Percentiles rank a stretch among this genome's conserved stretches.
Conservation (phyloP, 1,284 basidiomycete genomes). For the Puccinia sorghi region DNA sequence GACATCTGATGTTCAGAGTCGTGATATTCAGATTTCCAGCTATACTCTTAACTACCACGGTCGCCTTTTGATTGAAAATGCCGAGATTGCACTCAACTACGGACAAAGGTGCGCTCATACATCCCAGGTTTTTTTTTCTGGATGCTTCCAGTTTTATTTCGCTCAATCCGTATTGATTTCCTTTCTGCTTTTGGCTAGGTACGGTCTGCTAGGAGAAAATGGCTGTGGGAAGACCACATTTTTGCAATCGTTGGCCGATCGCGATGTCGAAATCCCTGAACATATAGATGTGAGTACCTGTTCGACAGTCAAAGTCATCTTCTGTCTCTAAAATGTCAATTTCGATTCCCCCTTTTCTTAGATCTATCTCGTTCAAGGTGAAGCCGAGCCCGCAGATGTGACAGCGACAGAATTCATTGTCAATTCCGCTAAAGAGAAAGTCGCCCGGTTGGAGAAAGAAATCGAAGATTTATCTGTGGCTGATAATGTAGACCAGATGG, state of each 20-base stretch:
- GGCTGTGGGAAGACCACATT: constrained; percentile 88
- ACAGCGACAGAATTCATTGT: constrained; percentile 97
- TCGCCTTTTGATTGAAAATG: constrained; percentile 84
- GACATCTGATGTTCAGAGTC: constrained; percentile 83
- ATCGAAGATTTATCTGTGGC: constrained; percentile 91
- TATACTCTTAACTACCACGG: constrained; percentile 98
- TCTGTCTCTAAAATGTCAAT: constrained; percentile 4
- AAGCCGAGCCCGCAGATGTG: constrained; percentile 92
- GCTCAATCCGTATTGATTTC: not conserved
- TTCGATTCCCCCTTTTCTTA: constrained; percentile 52
- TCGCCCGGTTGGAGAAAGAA: constrained; percentile 88
- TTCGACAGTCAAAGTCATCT: not conserved
- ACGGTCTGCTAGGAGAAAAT: constrained; percentile 94
- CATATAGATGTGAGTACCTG: constrained; percentile 73
- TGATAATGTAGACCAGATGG: constrained; percentile 83
- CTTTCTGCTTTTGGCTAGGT: constrained; percentile 58
- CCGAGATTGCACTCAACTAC: constrained; percentile 89
- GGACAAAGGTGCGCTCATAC: constrained; percentile 70
- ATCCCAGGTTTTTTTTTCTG: not conserved
- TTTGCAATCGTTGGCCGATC: constrained; percentile 74
- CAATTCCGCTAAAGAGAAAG: constrained; percentile 86
- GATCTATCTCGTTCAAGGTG: constrained; percentile 93
- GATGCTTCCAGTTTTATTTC: not conserved
- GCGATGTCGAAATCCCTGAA: constrained; percentile 88
- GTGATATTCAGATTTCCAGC: constrained; percentile 96